Percentiles rank a stretch among this genome's conserved stretches.
Conservation (phyloP, 371 early-diverging fungal genomes). For the Apophysomyces ossiformis region DNA sequence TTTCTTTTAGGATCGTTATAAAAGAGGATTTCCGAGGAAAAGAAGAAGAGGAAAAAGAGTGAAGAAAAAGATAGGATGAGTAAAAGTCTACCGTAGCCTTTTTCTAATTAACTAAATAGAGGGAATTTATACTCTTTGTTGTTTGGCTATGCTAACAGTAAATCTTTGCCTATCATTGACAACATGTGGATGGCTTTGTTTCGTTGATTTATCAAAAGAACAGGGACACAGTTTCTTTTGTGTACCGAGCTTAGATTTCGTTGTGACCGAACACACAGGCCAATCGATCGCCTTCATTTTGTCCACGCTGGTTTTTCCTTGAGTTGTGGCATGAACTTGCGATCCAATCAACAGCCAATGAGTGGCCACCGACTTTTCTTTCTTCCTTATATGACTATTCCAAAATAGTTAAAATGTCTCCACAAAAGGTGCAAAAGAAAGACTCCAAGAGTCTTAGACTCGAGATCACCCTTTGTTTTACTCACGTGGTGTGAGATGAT, state of each 20-base stretch:
- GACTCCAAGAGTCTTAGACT: not conserved
- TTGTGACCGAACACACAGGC: not conserved
- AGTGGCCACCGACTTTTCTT: not conserved
- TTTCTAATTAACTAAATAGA: not conserved
- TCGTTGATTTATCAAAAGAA: not conserved
- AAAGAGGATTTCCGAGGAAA: too few relatives aligned
- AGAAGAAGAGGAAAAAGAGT: not conserved
- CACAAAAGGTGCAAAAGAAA: not conserved
- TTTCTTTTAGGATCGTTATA: too few relatives aligned
- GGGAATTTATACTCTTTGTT: not conserved
- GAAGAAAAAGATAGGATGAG: not conserved
- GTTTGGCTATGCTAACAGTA: not conserved
- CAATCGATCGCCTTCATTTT: not conserved
- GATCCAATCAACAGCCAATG: not conserved
- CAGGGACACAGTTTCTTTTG: not conserved
- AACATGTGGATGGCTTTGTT: slow-evolving; percentile 9
- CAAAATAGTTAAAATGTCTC: not conserved
- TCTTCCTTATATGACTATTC: not conserved
- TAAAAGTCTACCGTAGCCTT: not conserved
- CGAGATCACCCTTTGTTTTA: too few relatives aligned
- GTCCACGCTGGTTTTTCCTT: not conserved
- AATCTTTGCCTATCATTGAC: slow-evolving; percentile 4
- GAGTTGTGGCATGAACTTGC: not conserved
- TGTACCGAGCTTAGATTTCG: not conserved
- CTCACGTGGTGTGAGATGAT: too few relatives aligned